Evolutionary conservation across 2,329 filamentous ascomycete genomes (phyloP).

Genomic region (Sarocladiaceae sp.): DNA sequence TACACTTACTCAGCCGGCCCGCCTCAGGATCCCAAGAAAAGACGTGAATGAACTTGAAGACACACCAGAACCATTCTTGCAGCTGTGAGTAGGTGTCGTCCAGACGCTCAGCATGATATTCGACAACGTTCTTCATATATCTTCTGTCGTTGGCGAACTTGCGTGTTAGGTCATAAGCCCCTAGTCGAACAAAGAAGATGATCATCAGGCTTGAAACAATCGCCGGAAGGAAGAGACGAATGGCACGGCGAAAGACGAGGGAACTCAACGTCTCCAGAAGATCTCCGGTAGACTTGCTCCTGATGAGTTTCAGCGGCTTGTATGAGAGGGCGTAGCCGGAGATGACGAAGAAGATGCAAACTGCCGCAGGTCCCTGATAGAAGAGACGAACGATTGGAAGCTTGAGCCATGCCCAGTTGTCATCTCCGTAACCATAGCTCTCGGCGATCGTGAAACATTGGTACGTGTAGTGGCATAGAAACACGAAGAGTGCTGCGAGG

Average conservation of each 20-base stretch:
- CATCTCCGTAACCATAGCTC: conserved; percentile 38
- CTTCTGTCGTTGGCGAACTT: conserved; percentile 35
- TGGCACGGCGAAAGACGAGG: conserved; percentile 43
- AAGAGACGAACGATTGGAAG: conserved; percentile 48
- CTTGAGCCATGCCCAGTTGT: conserved; percentile 41
- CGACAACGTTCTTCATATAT: conserved; percentile 42
- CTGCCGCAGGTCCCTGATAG: conserved; percentile 50
- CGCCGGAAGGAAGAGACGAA: conserved; percentile 47
- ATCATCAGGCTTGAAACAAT: conserved; percentile 44
- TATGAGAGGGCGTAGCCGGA: conserved; percentile 55
- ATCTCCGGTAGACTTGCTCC: conserved; percentile 28
- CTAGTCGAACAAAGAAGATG: conserved; percentile 35
- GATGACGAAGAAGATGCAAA: conserved; percentile 57
- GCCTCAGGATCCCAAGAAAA: conserved; percentile 44
- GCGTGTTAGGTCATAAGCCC: conserved; percentile 42
- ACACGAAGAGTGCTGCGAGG: conserved; percentile 48
- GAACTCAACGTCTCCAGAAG: conserved; percentile 41
- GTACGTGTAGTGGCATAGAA: conserved; percentile 51
- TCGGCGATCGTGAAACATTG: conserved; percentile 45
- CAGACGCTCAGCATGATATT: conserved; percentile 37
- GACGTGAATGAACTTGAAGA: conserved; percentile 44
- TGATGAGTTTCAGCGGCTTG: conserved; percentile 41
- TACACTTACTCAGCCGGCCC: conserved; percentile 35
- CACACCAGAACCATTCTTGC: conserved; percentile 38
- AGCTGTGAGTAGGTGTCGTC: conserved; percentile 33